phyloP scores from a whole-genome alignment of 2,329 filamentous ascomycete genomes.

The Nemania abortiva region DNA sequence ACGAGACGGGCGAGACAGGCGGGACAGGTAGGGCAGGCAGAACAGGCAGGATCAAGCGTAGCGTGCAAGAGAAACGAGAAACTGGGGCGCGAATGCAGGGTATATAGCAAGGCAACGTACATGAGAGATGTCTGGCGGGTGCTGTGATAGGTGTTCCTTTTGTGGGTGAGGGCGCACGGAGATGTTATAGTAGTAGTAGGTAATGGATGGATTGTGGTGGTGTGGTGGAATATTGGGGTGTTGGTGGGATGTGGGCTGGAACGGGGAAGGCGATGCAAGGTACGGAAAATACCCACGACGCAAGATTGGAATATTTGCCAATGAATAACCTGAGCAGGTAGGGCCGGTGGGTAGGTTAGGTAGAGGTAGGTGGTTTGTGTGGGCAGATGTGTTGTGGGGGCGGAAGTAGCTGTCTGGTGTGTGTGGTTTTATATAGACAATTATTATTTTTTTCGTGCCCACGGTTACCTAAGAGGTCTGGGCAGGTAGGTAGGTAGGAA shows the following conservation, averaged over 20 bases:
- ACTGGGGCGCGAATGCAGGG: slow-evolving; percentile 31
- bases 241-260: slow-evolving; percentile 14
- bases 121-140: slow-evolving; percentile 14
- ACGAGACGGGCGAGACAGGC: neutral
- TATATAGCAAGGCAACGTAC: slow-evolving; percentile 31
- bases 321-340: slow-evolving; percentile 11
- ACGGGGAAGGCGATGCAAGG: slow-evolving; percentile 29
- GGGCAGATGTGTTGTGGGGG: slow-evolving; percentile 16
- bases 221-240: slow-evolving; percentile 11
- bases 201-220: slow-evolving; percentile 2
- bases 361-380: slow-evolving; percentile 1
- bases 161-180: slow-evolving; percentile 12
- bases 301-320: slow-evolving; percentile 14
- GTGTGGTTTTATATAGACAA: neutral
- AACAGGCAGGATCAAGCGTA: slow-evolving; percentile 22
- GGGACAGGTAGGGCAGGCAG: neutral
- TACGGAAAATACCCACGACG: slow-evolving; percentile 27
- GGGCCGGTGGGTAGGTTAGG: neutral
- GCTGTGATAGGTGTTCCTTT: slow-evolving; percentile 15
- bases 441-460: neutral
- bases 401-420: neutral
- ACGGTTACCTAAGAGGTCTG: neutral
- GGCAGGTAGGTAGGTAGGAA: neutral
- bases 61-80: slow-evolving; percentile 30
- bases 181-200: slow-evolving; percentile 12